These are phyloP conservation scores for Dalechampia spathulata DNA, from an alignment of 441 rosid genomes.

Conservation along the genomic window DNA sequence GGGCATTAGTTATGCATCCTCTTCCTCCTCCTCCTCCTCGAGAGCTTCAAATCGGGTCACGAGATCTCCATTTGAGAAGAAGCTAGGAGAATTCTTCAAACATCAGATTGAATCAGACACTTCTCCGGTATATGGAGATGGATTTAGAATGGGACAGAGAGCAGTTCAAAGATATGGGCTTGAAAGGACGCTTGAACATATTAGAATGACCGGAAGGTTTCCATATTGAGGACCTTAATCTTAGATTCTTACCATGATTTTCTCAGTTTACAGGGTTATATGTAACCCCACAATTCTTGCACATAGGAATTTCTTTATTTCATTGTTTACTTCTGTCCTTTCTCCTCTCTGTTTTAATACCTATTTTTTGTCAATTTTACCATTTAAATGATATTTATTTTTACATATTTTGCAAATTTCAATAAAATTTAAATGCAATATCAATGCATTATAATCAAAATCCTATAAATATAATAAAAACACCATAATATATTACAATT, in stretches of 20 bases:
- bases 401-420: too few species aligned
- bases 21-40: conserved; percentile 21
- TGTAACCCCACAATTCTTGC: conserved; percentile 20
- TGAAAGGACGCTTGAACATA: conserved; percentile 73
- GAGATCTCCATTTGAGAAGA: conserved; percentile 66
- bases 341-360: conserved; percentile 15
- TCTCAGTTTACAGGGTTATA: conserved; percentile 4
- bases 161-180: conserved; percentile 81
- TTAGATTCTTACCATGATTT: background rate
- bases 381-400: conserved; percentile 4
- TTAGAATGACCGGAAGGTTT: conserved; percentile 70
- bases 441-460: too few species aligned
- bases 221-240: conserved; percentile 30
- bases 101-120: conserved; percentile 84
- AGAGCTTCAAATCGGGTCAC: conserved; percentile 47
- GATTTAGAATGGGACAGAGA: conserved; percentile 71
- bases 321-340: conserved; percentile 15
- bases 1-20: conserved; percentile 30
- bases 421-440: too few species aligned
- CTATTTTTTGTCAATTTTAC: background rate
- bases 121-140: conserved; percentile 85
- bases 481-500: too few species aligned
- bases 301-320: conserved; percentile 18
- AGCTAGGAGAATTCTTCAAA: conserved; percentile 86
- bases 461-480: too few species aligned